phyloP scores from a whole-genome alignment of 176 grass and related monocot genomes.

The Lolium multiflorum region DNA sequence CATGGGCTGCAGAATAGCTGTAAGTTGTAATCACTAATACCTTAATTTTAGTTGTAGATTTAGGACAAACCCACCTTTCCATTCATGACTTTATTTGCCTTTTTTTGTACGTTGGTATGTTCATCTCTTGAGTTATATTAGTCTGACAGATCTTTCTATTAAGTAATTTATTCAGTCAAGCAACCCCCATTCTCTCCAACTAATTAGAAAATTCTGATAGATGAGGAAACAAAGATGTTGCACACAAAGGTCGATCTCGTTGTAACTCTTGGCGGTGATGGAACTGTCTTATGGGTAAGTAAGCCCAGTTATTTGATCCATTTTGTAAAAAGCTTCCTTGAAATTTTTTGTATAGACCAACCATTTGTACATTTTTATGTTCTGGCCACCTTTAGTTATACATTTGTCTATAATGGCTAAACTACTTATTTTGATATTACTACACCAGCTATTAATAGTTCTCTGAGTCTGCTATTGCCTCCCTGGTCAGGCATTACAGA shows the following conservation, averaged over 20 bases:
- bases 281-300: conserved; percentile 96
- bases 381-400: not conserved
- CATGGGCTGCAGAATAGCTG: not conserved
- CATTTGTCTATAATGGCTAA: not conserved
- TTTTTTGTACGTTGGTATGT: not conserved
- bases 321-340: not conserved
- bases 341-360: not conserved
- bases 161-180: conserved; percentile 21
- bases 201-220: conserved; percentile 61
- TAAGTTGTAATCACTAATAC: not conserved
- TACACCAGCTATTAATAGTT: not conserved
- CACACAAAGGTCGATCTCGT: conserved; percentile 95
- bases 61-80: not conserved
- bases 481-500: not conserved
- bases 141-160: not conserved
- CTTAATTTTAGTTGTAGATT: not conserved
- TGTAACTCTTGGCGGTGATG: conserved; percentile 93
- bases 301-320: conserved; percentile 13
- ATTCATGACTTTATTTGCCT: not conserved
- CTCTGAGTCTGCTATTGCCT: not conserved
- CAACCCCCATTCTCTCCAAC: conserved; percentile 19
- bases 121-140: not conserved
- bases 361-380: not conserved
- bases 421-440: conserved; percentile 2
- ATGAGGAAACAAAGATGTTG: conserved; percentile 84